phyloP scores from a whole-genome alignment of 1,139 yeast species.

The Pichia sp. region DNA sequence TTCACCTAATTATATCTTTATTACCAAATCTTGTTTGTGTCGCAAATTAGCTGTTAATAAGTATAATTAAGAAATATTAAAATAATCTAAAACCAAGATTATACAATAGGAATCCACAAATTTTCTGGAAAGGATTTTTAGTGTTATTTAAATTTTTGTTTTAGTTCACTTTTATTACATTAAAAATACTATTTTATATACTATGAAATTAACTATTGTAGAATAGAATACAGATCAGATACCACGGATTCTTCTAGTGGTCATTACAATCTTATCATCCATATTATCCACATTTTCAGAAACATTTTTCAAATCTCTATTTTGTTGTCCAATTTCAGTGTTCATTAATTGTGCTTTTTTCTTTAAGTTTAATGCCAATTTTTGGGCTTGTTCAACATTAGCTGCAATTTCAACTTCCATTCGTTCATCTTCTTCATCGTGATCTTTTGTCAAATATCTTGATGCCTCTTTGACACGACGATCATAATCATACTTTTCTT shows the following conservation, averaged over 20 bases:
- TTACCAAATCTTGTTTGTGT: too few relatives aligned
- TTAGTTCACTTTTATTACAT: too few relatives aligned
- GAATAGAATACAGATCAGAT: conserved; percentile 13
- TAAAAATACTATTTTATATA: too few relatives aligned
- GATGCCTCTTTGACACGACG: conserved; percentile 41
- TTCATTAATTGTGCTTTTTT: conserved; percentile 42
- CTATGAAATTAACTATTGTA: too few relatives aligned
- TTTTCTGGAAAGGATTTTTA: too few relatives aligned
- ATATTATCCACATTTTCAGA: conserved; percentile 52
- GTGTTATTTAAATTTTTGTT: too few relatives aligned
- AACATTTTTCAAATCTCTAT: conserved; percentile 41
- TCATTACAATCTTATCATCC: conserved; percentile 42
- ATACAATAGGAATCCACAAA: too few relatives aligned
- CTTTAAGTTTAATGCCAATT: conserved; percentile 39
- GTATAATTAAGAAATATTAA: too few relatives aligned
- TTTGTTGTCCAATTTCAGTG: conserved; percentile 46
- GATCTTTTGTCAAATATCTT: conserved; percentile 25
- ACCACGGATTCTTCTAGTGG: conserved; percentile 28
- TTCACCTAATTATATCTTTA: too few relatives aligned
- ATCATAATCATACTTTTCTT: conserved; percentile 46
- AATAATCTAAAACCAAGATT: too few relatives aligned
- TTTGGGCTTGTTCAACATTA: conserved; percentile 48
- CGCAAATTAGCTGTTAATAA: too few relatives aligned
- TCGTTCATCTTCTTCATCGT: conserved; percentile 52
- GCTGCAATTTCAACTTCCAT: conserved; percentile 51